A percentile compares a stretch with the other conserved stretches of the same genome.
Evolutionary conservation across 192 early-diverging fungal genomes (phyloP).

Genomic region (Coemansia sp.): DNA sequence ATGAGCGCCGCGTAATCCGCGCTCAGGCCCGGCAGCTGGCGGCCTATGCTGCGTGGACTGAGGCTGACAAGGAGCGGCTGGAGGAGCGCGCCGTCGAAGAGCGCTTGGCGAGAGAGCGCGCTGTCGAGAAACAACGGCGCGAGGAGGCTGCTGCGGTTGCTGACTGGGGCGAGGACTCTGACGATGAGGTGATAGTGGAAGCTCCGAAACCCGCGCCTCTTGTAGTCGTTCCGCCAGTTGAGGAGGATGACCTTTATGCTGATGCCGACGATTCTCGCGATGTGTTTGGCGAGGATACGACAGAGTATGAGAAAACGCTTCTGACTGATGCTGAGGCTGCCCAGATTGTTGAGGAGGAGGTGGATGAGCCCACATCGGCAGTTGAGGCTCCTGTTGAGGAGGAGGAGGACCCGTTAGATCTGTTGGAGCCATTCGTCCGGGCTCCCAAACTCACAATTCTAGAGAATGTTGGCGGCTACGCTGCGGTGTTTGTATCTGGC

Average conservation of each 20-base stretch:
- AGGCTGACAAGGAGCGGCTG: slow-evolving; percentile 16
- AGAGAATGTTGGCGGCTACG: slow-evolving; percentile 43
- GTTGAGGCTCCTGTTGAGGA: not conserved
- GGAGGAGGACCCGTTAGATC: not conserved
- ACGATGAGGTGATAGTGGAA: slow-evolving; percentile 7
- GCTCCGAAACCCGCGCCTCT: not conserved
- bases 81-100: slow-evolving; percentile 15
- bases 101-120: slow-evolving; percentile 15
- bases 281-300: not conserved
- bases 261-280: slow-evolving; percentile 7
- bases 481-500: slow-evolving; percentile 42
- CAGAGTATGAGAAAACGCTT: not conserved
- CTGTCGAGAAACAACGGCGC: slow-evolving; percentile 20
- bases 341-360: not conserved
- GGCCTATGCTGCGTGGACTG: slow-evolving; percentile 34
- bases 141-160: slow-evolving; percentile 29
- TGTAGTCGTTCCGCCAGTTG: not conserved
- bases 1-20: slow-evolving; percentile 34
- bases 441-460: slow-evolving; percentile 36
- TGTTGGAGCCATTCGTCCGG: slow-evolving; percentile 14
- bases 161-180: slow-evolving; percentile 48
- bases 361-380: not conserved
- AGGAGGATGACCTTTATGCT: slow-evolving; percentile 18
- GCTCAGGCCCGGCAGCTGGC: slow-evolving; percentile 24
- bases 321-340: not conserved